Percentiles rank a stretch among this genome's conserved stretches.
Conservation (phyloP, 169 alveolate genomes). For the Cystoisospora suis region DNA sequence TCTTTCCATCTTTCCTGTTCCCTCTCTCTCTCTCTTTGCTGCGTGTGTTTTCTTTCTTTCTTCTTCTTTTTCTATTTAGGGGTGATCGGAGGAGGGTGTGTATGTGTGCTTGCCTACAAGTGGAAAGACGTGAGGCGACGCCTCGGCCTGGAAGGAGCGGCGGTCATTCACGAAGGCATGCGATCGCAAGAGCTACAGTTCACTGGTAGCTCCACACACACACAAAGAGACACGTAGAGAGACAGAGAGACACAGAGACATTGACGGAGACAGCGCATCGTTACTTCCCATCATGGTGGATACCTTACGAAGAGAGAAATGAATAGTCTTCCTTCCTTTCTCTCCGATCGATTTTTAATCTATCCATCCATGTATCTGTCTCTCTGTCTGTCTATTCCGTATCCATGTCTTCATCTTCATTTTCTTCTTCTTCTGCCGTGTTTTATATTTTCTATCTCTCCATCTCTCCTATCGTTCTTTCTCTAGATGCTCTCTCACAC, state of each 20-base stretch:
- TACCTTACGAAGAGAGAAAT: too few species aligned
- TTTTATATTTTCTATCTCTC: too few species aligned
- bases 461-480: too few species aligned
- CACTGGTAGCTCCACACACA: slow-evolving; percentile 20
- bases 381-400: background rate
- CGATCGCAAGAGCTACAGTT: slow-evolving; percentile 50
- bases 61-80: too few species aligned
- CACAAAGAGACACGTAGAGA: background rate
- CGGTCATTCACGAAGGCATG: slow-evolving; percentile 52
- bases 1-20: background rate
- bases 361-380: background rate
- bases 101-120: background rate
- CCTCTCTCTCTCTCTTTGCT: background rate
- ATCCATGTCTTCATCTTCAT: background rate
- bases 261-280: too few species aligned
- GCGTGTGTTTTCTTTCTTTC: background rate
- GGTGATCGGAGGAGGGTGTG: too few species aligned
- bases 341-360: background rate
- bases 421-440: background rate
- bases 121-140: slow-evolving; percentile 52
- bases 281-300: too few species aligned
- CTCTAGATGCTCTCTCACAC: too few species aligned
- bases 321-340: too few species aligned
- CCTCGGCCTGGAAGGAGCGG: slow-evolving; percentile 51
- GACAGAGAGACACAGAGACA: background rate